Evolutionary conservation across 192 early-diverging fungal genomes (phyloP), one percentile per base, ranked within the genome.

Genomic region (Backusella psychrophila): DNA sequence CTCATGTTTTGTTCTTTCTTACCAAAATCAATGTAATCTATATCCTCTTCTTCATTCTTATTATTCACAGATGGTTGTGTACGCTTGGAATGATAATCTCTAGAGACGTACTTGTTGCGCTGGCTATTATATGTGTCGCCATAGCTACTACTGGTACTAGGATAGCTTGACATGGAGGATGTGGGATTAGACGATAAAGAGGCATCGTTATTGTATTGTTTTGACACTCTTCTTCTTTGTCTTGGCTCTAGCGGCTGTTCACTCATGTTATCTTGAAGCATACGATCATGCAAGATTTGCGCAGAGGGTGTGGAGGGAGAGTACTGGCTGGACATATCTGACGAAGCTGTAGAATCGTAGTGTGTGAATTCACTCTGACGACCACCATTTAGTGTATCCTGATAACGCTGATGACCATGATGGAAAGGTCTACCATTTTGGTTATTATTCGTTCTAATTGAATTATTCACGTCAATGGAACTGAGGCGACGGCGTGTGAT

Each of bases 21-120:
- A 66, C 74, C 74, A 44, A 42, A 75, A 6, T 75, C 74, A 68
- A 75, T 66, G 66, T 67, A 75, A 31, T 17, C 34, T 15, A 39
- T 39, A 9, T 72, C 56, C 12, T 36, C 36, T 39, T 29, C 42
- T 6, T 44, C 42, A n/a, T 31, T 39, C 0, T 3, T 11, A 8
- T 21, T 29, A 59, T 7, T 14, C 39, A 6, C 8, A 33, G 14
- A 42, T 5, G 39, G 3, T 19, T 41, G 44, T 49, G 26, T 12
- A 8, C 38, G 34, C 11, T 69, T 69, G 23, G n/a, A 38, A 11
- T 69, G 17, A 12, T 69, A 41, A 4, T 69, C 68, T 69, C 14
- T n/a, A 69, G 38, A 14, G 9, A 5, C n/a, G 5, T 38, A 39
- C 12, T 38, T 69, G 11, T 5, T 36, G 26, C 68, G 68, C 12